Percentiles rank a stretch among this genome's conserved stretches.
Conservation (phyloP, 164 flowering plant genomes). For the Taxillus chinensis region DNA sequence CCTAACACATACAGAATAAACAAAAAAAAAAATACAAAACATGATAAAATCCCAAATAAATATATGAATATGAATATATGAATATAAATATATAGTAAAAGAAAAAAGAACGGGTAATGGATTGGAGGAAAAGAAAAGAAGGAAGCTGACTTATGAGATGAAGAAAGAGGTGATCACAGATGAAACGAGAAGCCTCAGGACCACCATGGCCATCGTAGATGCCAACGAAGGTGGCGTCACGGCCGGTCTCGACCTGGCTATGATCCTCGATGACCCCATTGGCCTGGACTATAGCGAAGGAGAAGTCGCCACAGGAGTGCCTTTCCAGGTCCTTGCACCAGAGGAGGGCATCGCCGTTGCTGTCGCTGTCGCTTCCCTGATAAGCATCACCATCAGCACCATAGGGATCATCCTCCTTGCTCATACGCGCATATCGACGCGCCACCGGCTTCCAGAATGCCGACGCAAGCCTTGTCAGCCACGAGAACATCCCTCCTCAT, state of each 20-base stretch:
- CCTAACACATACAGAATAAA: slow-evolving; percentile 26
- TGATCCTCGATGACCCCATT: slow-evolving; percentile 69
- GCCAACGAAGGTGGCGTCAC: slow-evolving; percentile 48
- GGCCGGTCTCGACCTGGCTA: slow-evolving; percentile 64
- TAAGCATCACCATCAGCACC: slow-evolving; percentile 1
- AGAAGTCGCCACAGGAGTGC: slow-evolving; percentile 60
- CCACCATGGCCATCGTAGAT: slow-evolving; percentile 93
- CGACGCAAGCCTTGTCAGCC: slow-evolving; percentile 41
- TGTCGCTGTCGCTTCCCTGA: not conserved
- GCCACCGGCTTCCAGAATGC: slow-evolving; percentile 48
- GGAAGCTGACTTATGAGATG: slow-evolving; percentile 45
- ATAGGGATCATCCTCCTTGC: slow-evolving; percentile 36
- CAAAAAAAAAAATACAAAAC: not conserved
- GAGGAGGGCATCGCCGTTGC: slow-evolving; percentile 31
- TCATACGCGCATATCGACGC: slow-evolving; percentile 58
- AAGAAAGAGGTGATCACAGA: slow-evolving; percentile 43
- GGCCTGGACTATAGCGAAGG: slow-evolving; percentile 68
- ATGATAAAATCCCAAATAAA: not conserved
- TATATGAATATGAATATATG: not conserved
- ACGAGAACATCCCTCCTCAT: slow-evolving; percentile 84
- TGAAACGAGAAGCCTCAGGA: slow-evolving; percentile 54
- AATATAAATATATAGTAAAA: not conserved
- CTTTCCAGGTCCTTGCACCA: slow-evolving; percentile 58
- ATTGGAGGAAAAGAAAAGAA: not conserved
- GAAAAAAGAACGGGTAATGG: no score